Evolutionary conservation across 106 monocot genomes (phyloP).

Genomic region (Triglochin maritima): DNA sequence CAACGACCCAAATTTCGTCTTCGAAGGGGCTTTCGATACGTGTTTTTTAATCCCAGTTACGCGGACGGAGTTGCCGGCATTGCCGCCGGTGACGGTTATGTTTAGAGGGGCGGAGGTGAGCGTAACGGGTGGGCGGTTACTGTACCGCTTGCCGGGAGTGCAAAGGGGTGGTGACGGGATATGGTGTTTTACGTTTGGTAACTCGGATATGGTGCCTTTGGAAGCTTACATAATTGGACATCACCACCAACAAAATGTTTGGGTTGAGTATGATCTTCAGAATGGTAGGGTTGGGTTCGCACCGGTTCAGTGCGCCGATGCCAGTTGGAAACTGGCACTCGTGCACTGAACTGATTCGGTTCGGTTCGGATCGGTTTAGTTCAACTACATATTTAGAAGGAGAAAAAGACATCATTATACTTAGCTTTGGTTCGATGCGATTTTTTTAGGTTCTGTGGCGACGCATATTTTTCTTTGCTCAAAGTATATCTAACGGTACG

Average conservation of each 20-base stretch:
- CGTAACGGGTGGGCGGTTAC: conserved; percentile 46
- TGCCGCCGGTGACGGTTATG: conserved; percentile 51
- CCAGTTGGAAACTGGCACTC: conserved; percentile 45
- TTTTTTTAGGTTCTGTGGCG: too few species aligned
- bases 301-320: conserved; percentile 64
- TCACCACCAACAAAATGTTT: conserved; percentile 92
- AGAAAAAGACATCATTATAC: too few species aligned
- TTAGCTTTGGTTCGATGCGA: too few species aligned
- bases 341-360: not conserved
- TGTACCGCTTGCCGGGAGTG: conserved; percentile 51
- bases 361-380: not conserved
- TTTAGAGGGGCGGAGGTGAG: conserved; percentile 62
- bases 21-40: conserved; percentile 78
- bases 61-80: not conserved
- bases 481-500: too few species aligned
- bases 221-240: conserved; percentile 88
- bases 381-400: too few species aligned
- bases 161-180: conserved; percentile 31
- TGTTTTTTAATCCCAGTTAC: conserved; percentile 35
- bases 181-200: conserved; percentile 93
- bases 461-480: too few species aligned
- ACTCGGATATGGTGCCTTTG: conserved; percentile 75
- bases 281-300: conserved; percentile 72
- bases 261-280: conserved; percentile 92
- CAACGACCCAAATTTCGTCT: conserved; percentile 65